Base-by-base conservation (phyloP, 1,284 basidiomycete genomes). In the Microbotryum intermedium region DNA sequence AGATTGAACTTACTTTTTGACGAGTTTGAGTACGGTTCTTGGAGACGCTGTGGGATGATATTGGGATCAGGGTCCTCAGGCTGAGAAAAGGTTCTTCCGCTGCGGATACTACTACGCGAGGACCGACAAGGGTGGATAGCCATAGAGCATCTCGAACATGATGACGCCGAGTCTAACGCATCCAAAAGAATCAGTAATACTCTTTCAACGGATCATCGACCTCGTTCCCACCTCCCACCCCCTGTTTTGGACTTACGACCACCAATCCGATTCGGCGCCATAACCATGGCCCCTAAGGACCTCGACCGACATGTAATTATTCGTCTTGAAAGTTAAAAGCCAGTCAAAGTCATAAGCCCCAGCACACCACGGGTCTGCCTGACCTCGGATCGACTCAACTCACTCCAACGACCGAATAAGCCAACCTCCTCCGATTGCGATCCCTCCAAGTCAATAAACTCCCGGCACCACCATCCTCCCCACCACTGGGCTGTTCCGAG, bases 211-310 rank as follows among this genome's bases (percentile, higher is more conserved):
- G n/a, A 39, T 16, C 34, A 2, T 39, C 11, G 34, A 39, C 13
- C 9, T 16, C 4, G 34, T 5, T 39, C 3, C n/a, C 16, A 39
- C 11, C 34, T 39, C 34, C n/a, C n/a, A n/a, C n/a, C n/a, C n/a
- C n/a, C n/a, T 9, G 34, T 3, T 11, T 39, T 39, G 11, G 34
- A 68, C 66, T 61, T 25, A 92, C 92, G 88, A 91, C 93, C 94
- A 97, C 92, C 92, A 97, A 73, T 97, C 93, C 73, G 90, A 95
- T 42, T 87, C 88, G 75, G 89, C 93, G 51, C 88, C 85, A 76
- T 97, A 97, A 26, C 92, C 93, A 72, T 75, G 69, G 0, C 80
- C 80, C 43, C 91, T 83, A 69, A 98, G 89, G 46, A 97, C 93
- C 74, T 97, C 94, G 34, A 91, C 53, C 1, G 63, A 91, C 90